Conservation (phyloP, 768 basidiomycete genomes). For the Termitomyces sp. region DNA sequence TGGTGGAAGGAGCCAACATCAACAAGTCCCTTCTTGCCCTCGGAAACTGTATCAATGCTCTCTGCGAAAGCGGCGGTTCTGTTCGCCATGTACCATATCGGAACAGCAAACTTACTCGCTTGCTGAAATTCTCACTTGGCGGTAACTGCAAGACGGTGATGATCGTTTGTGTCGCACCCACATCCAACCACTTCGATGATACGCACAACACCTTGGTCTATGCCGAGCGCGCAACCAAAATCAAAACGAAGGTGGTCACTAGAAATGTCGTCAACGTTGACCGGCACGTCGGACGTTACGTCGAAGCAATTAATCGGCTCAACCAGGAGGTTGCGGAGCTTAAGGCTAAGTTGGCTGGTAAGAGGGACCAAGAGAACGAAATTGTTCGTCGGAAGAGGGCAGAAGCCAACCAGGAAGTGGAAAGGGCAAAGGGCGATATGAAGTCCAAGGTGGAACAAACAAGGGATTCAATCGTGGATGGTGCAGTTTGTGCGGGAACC, state of each 20-base stretch:
- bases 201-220: conserved; percentile 98
- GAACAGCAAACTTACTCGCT: conserved; percentile 95
- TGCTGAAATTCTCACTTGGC: conserved; percentile 96
- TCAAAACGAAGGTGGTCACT: conserved; percentile 96
- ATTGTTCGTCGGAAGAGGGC: conserved; percentile 60
- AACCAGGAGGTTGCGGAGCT: conserved; percentile 81
- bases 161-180: conserved; percentile 97
- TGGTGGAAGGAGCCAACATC: conserved; percentile 99
- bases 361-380: conserved; percentile 59
- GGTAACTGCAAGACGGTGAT: conserved; percentile 99
- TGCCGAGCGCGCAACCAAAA: conserved; percentile 96
- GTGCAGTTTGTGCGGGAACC: conserved; percentile 70
- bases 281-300: conserved; percentile 92
- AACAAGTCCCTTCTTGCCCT: conserved; percentile 97
- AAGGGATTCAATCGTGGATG: conserved; percentile 67
- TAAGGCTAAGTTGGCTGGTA: conserved; percentile 80
- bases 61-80: conserved; percentile 90
- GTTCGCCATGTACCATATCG: conserved; percentile 92
- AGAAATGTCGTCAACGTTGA: conserved; percentile 94
- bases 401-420: conserved; percentile 73
- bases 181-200: conserved; percentile 94
- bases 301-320: conserved; percentile 89
- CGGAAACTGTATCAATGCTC: conserved; percentile 97
- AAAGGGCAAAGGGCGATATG: conserved; percentile 71
- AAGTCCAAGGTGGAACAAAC: conserved; percentile 69